These are phyloP conservation scores for Prunus armeniaca DNA, from an alignment of 306 rosid species.

Conservation along the genomic window DNA sequence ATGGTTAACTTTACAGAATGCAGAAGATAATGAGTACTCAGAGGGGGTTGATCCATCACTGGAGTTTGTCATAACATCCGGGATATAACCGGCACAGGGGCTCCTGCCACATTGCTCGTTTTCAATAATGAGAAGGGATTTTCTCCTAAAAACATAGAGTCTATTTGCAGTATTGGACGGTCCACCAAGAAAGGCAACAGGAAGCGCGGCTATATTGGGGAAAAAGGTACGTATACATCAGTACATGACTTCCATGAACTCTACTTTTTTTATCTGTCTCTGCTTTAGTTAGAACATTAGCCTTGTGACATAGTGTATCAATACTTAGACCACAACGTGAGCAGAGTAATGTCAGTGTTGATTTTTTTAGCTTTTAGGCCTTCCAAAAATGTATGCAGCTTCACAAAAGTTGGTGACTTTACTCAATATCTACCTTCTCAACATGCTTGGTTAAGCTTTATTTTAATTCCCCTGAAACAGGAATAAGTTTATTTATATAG, in stretches of 20 bases:
- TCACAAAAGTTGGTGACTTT: too few relatives aligned
- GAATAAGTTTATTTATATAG: too few relatives aligned
- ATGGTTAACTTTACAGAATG: slow-evolving; percentile 41
- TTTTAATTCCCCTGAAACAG: too few relatives aligned
- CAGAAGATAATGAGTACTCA: slow-evolving; percentile 65
- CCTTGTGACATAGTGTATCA: too few relatives aligned
- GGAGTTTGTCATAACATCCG: slow-evolving; percentile 57
- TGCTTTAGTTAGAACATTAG: not conserved
- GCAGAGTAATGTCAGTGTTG: too few relatives aligned
- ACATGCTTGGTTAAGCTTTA: too few relatives aligned
- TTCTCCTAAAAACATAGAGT: slow-evolving; percentile 51
- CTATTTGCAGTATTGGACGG: slow-evolving; percentile 76
- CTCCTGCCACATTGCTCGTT: slow-evolving; percentile 54
- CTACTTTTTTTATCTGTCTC: not conserved
- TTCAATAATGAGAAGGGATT: slow-evolving; percentile 79
- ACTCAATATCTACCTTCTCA: too few relatives aligned
- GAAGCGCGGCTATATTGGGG: slow-evolving; percentile 73
- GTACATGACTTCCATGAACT: not conserved
- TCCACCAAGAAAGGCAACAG: slow-evolving; percentile 76
- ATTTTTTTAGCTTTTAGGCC: not conserved
- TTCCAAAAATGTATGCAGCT: too few relatives aligned
- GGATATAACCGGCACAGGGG: slow-evolving; percentile 67
- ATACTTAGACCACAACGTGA: too few relatives aligned
- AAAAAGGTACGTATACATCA: slow-evolving; percentile 49
- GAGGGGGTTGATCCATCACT: slow-evolving; percentile 47